Conservation (phyloP, 768 basidiomycete genomes). For the Hericium rajendrae region DNA sequence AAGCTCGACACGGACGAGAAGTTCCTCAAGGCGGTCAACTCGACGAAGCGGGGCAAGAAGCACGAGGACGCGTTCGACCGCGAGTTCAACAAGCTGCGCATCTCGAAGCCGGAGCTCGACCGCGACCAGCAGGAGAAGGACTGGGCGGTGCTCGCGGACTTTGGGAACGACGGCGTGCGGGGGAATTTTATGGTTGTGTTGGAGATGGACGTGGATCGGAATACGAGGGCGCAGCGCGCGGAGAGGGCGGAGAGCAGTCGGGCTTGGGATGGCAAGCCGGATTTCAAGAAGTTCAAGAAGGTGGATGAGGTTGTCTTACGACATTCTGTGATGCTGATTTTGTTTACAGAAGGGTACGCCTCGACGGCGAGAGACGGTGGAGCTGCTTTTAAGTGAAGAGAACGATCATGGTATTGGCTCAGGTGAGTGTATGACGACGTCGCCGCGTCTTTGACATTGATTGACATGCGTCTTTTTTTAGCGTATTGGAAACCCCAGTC, state of each 20-base stretch:
- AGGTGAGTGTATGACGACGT: slow-evolving; percentile 25
- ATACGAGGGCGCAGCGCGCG: slow-evolving; percentile 1
- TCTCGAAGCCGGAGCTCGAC: slow-evolving; percentile 47
- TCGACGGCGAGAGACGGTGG: slow-evolving; percentile 28
- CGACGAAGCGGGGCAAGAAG: slow-evolving; percentile 57
- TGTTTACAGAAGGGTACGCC: slow-evolving; percentile 17
- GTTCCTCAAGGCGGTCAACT: slow-evolving; percentile 62
- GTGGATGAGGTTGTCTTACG: slow-evolving; percentile 21
- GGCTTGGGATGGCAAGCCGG: slow-evolving; percentile 37
- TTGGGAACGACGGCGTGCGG: slow-evolving; percentile 49
- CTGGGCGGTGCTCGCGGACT: slow-evolving; percentile 51
- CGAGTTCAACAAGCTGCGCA: slow-evolving; percentile 65
- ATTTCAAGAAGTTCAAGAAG: slow-evolving; percentile 72
- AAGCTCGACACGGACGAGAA: slow-evolving; percentile 44
- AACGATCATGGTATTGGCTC: slow-evolving; percentile 47
- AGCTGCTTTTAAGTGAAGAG: slow-evolving; percentile 41
- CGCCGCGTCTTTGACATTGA: neutral
- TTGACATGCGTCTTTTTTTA: neutral
- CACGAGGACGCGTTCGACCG: slow-evolving; percentile 59
- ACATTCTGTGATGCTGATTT: neutral
- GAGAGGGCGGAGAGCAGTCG: neutral
- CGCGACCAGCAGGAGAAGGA: slow-evolving; percentile 36
- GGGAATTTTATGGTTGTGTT: slow-evolving; percentile 74
- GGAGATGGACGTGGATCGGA: slow-evolving; percentile 39
- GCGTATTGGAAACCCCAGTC: slow-evolving; percentile 1